Evolutionary conservation across 176 grass and related monocot genomes (phyloP), one percentile per base, ranked within the genome.

Genomic region (Hsuehochloa calcarea): DNA sequence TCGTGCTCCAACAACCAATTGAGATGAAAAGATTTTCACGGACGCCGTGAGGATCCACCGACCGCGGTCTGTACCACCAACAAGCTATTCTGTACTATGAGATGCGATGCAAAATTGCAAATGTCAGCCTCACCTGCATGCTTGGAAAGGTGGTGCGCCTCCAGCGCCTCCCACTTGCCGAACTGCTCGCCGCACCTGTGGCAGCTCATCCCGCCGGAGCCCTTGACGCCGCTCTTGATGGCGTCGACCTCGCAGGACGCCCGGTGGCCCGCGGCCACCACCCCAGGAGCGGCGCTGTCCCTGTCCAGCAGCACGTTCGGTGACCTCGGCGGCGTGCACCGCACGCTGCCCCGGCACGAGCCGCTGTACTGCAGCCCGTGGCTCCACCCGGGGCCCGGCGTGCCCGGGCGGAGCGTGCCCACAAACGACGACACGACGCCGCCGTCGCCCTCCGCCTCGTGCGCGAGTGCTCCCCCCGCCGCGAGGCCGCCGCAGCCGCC

Each of bases 81-180:
- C 51, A 49, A 65, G 71, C 40, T 31, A 39, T 63, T 67, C 3
- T 44, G 65, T 68, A 85, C 68, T 17, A 27, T 0, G 68, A 46
- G 68, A 83, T 40, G 73, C n/a, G 25, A 22, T 23, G 65, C 16
- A 62, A 19, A 81, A 35, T 15, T 23, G 65, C 16, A 62, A 19
- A 81, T 69, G 16, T 39, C 44, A 51, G 64, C 17, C 82, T 74
- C 67, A 96, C 94, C 94, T 90, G 94, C 94, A 68, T 97, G 94
- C 85, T 92, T 94, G 68, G 87, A 92, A 80, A 97, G 92, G 79
- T 97, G 94, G 82, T 97, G 94, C 52, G 89, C 88, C 84, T 97
- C 94, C 34, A 97, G 90, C 46, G 94, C 85, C 81, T 97, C 94
- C 91, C 89, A 90, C 71, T 94, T 97, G 55, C 54, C 19, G 72